A percentile compares a stretch with the other conserved stretches of the same genome.
Evolutionary conservation across 2,329 filamentous ascomycete genomes (phyloP).

Genomic region (Trichoderma sp.): DNA sequence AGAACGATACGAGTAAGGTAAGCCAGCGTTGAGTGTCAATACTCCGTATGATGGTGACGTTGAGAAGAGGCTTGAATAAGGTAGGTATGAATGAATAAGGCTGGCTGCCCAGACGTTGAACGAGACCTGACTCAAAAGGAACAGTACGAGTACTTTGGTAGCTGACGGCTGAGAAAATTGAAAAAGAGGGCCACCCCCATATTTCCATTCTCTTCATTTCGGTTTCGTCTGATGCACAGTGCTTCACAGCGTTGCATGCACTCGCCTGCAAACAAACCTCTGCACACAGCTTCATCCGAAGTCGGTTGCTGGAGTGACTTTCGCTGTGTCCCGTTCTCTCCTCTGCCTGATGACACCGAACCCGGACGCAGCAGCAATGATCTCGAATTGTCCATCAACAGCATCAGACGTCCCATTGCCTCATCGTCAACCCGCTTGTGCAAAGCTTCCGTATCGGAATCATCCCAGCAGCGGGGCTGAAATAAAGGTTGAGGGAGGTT

Average conservation of each 20-base stretch:
- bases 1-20: too few relatives aligned
- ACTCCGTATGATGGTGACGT: too few relatives aligned
- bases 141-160: background rate
- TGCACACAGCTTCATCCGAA: background rate
- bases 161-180: background rate
- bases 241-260: slow-evolving; percentile 5
- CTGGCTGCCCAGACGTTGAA: too few relatives aligned
- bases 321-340: background rate
- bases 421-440: background rate
- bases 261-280: slow-evolving; percentile 8
- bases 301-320: background rate
- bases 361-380: background rate
- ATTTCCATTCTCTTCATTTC: background rate
- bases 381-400: too few relatives aligned
- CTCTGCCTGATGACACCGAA: background rate
- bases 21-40: too few relatives aligned
- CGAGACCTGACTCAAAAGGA: background rate
- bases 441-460: background rate
- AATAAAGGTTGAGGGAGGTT: background rate
- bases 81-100: too few relatives aligned
- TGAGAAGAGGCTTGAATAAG: too few relatives aligned
- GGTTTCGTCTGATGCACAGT: slow-evolving; percentile 21
- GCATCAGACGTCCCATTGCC: background rate
- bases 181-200: slow-evolving; percentile 10
- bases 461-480: slow-evolving; percentile 9